Evolutionary conservation across 2,329 filamentous ascomycete species (phyloP).

Genomic region (Clonostachys rhizophaga): DNA sequence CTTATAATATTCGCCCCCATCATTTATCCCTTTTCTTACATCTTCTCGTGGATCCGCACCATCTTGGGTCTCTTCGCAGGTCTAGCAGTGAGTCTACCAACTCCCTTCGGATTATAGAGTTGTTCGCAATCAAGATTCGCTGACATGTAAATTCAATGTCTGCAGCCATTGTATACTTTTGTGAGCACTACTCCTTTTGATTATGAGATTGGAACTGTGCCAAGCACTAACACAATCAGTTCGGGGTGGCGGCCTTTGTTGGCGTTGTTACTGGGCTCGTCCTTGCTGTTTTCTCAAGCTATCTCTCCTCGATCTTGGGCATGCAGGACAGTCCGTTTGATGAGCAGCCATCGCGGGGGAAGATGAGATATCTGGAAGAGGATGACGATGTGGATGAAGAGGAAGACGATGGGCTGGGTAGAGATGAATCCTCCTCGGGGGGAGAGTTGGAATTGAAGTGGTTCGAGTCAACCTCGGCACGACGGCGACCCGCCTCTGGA

Average conservation of each 20-base stretch:
- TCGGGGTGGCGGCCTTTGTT: constrained; percentile 62
- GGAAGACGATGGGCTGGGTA: constrained; percentile 6
- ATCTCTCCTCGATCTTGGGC: constrained; percentile 46
- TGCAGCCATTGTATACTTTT: constrained; percentile 36
- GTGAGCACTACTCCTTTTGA: constrained; percentile 19
- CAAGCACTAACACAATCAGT: constrained; percentile 17
- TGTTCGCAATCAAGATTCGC: neutral
- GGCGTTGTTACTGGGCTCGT: constrained; percentile 60
- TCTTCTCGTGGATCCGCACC: constrained; percentile 11
- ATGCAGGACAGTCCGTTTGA: constrained; percentile 21
- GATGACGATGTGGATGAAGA: constrained; percentile 6
- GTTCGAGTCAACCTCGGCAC: constrained; percentile 24
- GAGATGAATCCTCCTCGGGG: neutral
- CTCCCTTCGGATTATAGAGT: neutral
- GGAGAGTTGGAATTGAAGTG: neutral
- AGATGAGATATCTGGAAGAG: constrained; percentile 5
- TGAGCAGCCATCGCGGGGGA: neutral
- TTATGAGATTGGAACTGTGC: constrained; percentile 1
- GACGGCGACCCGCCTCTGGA: constrained; percentile 36
- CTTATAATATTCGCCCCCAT: constrained; percentile 28
- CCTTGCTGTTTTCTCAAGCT: constrained; percentile 50
- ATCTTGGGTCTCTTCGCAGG: constrained; percentile 18
- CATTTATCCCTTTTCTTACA: constrained; percentile 22
- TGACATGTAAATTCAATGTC: neutral
- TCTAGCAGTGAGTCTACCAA: constrained; percentile 24